Base-by-base conservation (phyloP, 1,284 basidiomycete genomes). In the Inonotus hispidus region DNA sequence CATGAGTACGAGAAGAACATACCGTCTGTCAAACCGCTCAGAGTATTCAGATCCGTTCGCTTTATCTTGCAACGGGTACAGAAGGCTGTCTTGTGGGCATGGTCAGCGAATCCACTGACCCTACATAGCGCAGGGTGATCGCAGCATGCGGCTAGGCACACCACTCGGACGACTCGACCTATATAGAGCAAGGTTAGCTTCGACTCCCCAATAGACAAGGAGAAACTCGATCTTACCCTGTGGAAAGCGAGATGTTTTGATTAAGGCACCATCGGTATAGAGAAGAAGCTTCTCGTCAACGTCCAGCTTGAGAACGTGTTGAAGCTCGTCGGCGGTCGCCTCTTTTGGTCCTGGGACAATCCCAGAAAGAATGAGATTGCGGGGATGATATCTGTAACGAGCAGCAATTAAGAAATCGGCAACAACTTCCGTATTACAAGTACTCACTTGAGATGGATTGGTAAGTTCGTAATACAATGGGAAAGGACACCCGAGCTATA, bases 271-370 rank as follows among this genome's bases (percentile, higher is more conserved):
- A 23, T 58, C 41, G 21, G 46, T 32, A 23, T 32, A 63, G n/a
- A 63, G 45, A 21, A 13, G 21, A 27, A 63, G 6, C 2, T 55
- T 27, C 25, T 63, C 58, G 43, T 65, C 64, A 2, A 58, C 55
- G 25, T 43, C 29, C 11, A 49, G 35, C 8, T 14, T 27, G 1
- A 66, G 43, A 23, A 60, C 50, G 1, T 62, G 25, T 37, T 64
- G 60, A n/a, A 14, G 62, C 38, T 46, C 64, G 37, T n/a, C 62
- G 35, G 13, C 29, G 19, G 19, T 49, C 58, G 1, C 58, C 58
- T 32, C 65, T 11, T 54, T 46, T 2, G 65, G 63, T n/a, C 65
- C 63, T n/a, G 65, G 63, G 1, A 59, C 59, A 1, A 64, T 58
- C 10, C n/a, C 23, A 14, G 49, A 7, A 1, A 64, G 19, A 1